These are phyloP conservation scores for Croton setiger DNA, from an alignment of 441 rosid species.

Conservation along the genomic window DNA sequence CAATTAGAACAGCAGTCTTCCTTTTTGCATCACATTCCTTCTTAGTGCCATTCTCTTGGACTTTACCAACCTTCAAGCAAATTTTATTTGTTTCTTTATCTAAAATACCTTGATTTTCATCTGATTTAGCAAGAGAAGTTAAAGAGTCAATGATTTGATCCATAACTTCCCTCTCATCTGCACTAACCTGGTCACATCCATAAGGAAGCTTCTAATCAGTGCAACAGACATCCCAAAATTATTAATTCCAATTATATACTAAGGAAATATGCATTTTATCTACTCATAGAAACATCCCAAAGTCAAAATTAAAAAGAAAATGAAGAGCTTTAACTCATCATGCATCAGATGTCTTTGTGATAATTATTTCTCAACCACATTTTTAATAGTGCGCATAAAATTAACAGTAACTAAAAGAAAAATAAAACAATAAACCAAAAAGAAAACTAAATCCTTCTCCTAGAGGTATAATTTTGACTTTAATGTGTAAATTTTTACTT, in stretches of 20 bases:
- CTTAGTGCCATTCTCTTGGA: conserved; percentile 42
- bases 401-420: conserved; percentile 3
- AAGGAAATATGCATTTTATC: not conserved
- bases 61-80: conserved; percentile 50
- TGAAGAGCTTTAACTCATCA: not conserved
- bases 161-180: conserved; percentile 66
- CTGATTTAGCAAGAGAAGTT: conserved; percentile 66
- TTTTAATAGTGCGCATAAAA: not conserved
- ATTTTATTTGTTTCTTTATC: conserved; percentile 39
- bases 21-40: conserved; percentile 31
- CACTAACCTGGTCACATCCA: conserved; percentile 69
- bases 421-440: not conserved
- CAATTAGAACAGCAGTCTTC: conserved; percentile 59
- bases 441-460: not conserved
- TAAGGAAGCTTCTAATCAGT: conserved; percentile 14
- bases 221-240: not conserved
- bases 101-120: conserved; percentile 33
- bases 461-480: not conserved
- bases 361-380: conserved; percentile 1
- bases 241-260: not conserved
- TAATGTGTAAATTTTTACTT: conserved; percentile 6
- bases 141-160: conserved; percentile 88
- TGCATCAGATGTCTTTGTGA: not conserved
- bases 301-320: not conserved
- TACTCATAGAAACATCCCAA: not conserved